phyloP scores from a whole-genome alignment of 768 basidiomycete species.

The Podaxis pistillaris region DNA sequence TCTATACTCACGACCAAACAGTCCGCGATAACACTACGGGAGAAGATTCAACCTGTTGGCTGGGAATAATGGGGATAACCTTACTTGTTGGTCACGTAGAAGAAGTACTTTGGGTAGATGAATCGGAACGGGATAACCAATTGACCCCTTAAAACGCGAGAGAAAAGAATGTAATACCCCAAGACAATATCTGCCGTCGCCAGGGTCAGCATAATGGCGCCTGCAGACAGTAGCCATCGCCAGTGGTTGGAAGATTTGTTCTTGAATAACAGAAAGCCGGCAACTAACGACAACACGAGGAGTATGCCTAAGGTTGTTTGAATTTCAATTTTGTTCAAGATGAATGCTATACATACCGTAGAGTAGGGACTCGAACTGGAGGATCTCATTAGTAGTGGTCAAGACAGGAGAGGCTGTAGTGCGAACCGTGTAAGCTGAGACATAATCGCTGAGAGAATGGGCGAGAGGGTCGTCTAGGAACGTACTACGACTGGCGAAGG shows the following conservation, averaged over 20 bases:
- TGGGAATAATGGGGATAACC: not conserved
- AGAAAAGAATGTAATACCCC: conserved; percentile 7
- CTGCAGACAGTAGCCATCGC: conserved; percentile 2
- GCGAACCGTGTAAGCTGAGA: not conserved
- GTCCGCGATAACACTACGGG: conserved; percentile 1
- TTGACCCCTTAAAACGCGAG: not conserved
- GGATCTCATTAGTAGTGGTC: not conserved
- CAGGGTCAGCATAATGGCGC: not conserved
- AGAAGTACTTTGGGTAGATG: conserved; percentile 3
- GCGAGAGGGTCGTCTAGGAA: not conserved
- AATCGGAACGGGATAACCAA: not conserved
- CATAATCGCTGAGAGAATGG: not conserved
- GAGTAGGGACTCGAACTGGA: not conserved
- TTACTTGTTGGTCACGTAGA: conserved; percentile 12
- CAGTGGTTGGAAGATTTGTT: conserved; percentile 3
- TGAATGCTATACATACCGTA: not conserved
- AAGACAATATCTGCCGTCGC: conserved; percentile 2
- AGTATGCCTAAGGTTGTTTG: not conserved
- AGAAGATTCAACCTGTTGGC: not conserved
- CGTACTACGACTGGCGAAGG: not conserved
- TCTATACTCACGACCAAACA: conserved; percentile 1
- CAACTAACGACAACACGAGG: not conserved
- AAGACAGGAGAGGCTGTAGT: not conserved
- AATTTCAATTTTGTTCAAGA: not conserved
- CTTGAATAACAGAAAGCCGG: not conserved